Base-by-base conservation (phyloP, 257 asterid genomes). In the Mentha longifolia region DNA sequence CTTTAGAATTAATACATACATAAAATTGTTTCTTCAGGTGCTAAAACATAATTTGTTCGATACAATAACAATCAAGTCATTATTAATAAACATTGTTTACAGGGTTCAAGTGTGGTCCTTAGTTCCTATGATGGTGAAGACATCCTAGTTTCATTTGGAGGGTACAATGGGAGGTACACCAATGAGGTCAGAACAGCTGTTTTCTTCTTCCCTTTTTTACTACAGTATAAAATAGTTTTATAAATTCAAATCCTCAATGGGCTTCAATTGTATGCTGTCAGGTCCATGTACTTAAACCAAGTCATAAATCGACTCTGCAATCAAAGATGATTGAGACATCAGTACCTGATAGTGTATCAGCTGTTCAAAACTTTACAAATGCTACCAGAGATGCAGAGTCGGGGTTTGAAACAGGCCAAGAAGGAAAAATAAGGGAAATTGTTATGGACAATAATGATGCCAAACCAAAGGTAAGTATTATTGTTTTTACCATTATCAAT, bases 101-200 rank as follows among this genome's bases (percentile, higher is more conserved):
- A 95, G 99, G 98, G 99, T 54, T 82, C 85, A 78, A 95, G 98
- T 81, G 80, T 95, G 87, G 93, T 90, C 69, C 81, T 92, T 77
- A 86, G 97, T 59, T 88, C 98, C 42, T 85, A 67, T 50, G 80
- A 76, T 33, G 92, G 96, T 51, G 97, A 95, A 85, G 99, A 91
- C 77, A 78, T 91, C 80, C 86, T 94, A 70, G 99, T 94, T 76
- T 84, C 95, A 20, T 94, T 94, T 83, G 99, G 98, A 66, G 99
- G 99, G 79, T 94, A 94, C 72, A 94, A 94, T 76, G 99, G 99
- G 81, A 87, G 85, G 78, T 95, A 92, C 89, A 95, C 77, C 89
- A 95, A 95, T 77, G 99, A 95, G 98, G 98, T 91, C 75, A 15
- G 83, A 65, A 49, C 57, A 54, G 33, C 62, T 65, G 71, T 70